A percentile compares a stretch with the other conserved stretches of the same genome.
phyloP scores from a whole-genome alignment of 202 grass and related monocot species.

The Bolboschoenoplectus hybrid region DNA sequence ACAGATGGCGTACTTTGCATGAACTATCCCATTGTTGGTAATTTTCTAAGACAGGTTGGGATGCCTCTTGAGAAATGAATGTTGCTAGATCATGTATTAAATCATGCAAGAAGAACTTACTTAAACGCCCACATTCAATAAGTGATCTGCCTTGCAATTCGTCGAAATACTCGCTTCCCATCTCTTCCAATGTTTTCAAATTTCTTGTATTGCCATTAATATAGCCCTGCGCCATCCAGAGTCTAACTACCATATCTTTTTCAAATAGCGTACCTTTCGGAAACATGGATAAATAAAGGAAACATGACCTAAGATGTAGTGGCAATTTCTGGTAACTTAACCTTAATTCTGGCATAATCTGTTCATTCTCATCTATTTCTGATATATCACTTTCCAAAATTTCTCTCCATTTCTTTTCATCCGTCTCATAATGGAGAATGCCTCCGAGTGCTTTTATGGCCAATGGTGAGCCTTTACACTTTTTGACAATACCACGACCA shows the following conservation, averaged over 20 bases:
- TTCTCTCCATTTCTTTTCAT: conserved; percentile 30
- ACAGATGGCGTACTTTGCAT: neutral
- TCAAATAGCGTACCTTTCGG: conserved; percentile 18
- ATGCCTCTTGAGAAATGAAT: conserved; percentile 9
- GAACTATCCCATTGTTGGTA: neutral
- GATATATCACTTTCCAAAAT: conserved; percentile 34
- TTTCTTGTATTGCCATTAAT: neutral
- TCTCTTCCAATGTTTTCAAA: neutral
- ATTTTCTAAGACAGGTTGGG: neutral
- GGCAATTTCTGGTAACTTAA: conserved; percentile 39
- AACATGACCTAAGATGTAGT: conserved; percentile 26
- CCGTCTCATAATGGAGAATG: conserved; percentile 9
- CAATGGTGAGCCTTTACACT: conserved; percentile 37
- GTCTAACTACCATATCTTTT: neutral
- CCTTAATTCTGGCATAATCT: conserved; percentile 32
- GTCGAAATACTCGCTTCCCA: neutral
- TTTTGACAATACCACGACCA: conserved; percentile 16
- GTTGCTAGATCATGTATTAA: conserved; percentile 38
- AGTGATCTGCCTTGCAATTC: conserved; percentile 24
- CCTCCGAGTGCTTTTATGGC: conserved; percentile 26
- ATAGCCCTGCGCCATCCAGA: conserved; percentile 18
- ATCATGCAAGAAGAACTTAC: conserved; percentile 26
- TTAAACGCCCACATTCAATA: neutral
- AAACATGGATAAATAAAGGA: conserved; percentile 29
- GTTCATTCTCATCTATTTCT: conserved; percentile 4